Percentiles rank a stretch among this genome's conserved stretches.
Evolutionary conservation across 768 basidiomycete genomes (phyloP).

Genomic region (Xerocomus potaroensis): DNA sequence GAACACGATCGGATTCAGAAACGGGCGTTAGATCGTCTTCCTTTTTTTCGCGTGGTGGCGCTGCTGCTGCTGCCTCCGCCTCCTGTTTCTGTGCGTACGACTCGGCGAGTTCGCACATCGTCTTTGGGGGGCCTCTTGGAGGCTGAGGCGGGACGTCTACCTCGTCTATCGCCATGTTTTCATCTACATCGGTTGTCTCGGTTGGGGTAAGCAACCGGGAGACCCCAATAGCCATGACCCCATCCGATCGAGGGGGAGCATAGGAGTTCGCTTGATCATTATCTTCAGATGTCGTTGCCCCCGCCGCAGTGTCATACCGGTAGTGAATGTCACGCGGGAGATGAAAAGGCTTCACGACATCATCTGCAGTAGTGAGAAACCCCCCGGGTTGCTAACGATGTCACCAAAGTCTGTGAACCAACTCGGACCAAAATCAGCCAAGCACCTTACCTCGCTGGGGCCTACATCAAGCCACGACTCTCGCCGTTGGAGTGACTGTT

Average conservation of each 20-base stretch:
- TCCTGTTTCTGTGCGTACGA: slow-evolving; percentile 7
- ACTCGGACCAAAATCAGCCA: background rate
- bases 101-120: slow-evolving; percentile 64
- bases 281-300: slow-evolving; percentile 8
- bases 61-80: background rate
- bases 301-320: slow-evolving; percentile 8
- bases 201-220: slow-evolving; percentile 3
- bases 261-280: background rate
- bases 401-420: slow-evolving; percentile 16
- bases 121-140: slow-evolving; percentile 40
- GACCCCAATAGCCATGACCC: background rate
- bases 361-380: slow-evolving; percentile 66
- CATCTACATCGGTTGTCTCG: slow-evolving; percentile 6
- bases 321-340: slow-evolving; percentile 57
- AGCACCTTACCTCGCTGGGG: slow-evolving; percentile 20
- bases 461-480: slow-evolving; percentile 19
- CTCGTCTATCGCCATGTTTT: slow-evolving; percentile 14
- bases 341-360: slow-evolving; percentile 68
- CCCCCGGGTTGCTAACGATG: slow-evolving; percentile 39
- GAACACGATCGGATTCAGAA: background rate
- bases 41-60: slow-evolving; percentile 21
- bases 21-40: background rate
- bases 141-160: slow-evolving; percentile 11
- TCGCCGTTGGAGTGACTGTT: slow-evolving; percentile 9
- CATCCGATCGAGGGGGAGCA: background rate